A percentile compares a stretch with the other conserved stretches of the same genome.
phyloP scores from a whole-genome alignment of 2,329 filamentous ascomycete genomes.

The Pestalotiopsis sp. region DNA sequence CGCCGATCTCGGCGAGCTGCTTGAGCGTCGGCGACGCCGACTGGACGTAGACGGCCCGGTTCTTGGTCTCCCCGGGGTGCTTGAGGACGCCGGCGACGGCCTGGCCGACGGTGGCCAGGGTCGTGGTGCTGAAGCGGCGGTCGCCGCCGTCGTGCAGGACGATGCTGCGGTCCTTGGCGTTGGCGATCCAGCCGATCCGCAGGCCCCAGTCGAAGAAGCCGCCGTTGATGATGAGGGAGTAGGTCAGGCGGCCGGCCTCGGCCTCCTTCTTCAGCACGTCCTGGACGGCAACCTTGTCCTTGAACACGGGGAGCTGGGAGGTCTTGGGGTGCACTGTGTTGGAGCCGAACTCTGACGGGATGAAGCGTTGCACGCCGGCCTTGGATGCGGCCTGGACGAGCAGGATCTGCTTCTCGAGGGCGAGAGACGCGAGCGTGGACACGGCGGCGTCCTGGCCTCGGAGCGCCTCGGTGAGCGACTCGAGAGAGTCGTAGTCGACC shows the following conservation, averaged over 20 bases:
- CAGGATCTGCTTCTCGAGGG: conserved; percentile 46
- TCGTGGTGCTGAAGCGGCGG: conserved; percentile 42
- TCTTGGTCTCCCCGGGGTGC: conserved; percentile 43
- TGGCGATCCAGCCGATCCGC: no score
- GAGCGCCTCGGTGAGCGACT: conserved; percentile 52
- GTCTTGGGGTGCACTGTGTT: conserved; percentile 24
- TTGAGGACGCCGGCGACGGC: conserved; percentile 45
- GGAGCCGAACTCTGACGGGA: conserved; percentile 59
- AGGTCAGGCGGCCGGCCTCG: conserved; percentile 43
- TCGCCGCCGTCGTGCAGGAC: conserved; percentile 49
- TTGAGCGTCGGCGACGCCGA: conserved; percentile 37
- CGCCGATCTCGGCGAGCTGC: neutral
- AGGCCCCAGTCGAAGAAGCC: conserved; percentile 53
- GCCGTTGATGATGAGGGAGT: conserved; percentile 52
- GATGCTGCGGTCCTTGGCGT: no score
- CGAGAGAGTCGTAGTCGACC: conserved; percentile 48
- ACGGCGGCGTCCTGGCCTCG: conserved; percentile 60
- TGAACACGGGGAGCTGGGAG: no score
- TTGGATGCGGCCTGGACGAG: conserved; percentile 61
- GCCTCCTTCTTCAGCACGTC: conserved; percentile 32
- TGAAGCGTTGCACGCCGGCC: conserved; percentile 63
- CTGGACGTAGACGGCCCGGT: conserved; percentile 45
- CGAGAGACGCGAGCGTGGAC: conserved; percentile 39
- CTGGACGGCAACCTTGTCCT: no score
- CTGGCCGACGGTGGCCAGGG: conserved; percentile 42